Conservation (phyloP, 441 rosid species). For the Euphorbia celastroides region DNA sequence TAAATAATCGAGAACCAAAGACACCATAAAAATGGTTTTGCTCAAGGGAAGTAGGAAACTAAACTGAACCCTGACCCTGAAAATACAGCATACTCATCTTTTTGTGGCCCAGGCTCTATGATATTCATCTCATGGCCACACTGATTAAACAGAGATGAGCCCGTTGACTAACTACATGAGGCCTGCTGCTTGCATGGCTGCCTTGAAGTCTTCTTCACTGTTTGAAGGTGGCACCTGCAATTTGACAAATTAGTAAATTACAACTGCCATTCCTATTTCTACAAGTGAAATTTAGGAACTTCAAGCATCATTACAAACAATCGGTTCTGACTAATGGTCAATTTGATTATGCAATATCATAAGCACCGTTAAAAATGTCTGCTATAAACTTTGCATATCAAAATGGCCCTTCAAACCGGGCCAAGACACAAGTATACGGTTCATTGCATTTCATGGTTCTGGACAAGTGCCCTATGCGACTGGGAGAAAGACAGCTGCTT, state of each 20-base stretch:
- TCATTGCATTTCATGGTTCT: neutral
- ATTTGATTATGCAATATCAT: neutral
- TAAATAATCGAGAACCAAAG: neutral
- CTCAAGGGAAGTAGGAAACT: neutral
- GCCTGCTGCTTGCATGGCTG: slow-evolving; percentile 64
- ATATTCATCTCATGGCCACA: neutral
- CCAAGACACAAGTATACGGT: neutral
- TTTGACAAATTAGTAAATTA: neutral
- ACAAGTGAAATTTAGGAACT: too few relatives aligned
- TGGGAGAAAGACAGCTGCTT: neutral
- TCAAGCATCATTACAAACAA: too few relatives aligned
- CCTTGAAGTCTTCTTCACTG: slow-evolving; percentile 54
- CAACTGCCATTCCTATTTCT: too few relatives aligned
- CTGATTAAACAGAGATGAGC: neutral
- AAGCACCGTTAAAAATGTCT: neutral
- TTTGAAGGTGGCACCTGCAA: slow-evolving; percentile 61
- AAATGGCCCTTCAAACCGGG: neutral
- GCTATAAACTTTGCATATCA: neutral
- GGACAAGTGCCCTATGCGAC: too few relatives aligned
- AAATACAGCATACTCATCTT: neutral
- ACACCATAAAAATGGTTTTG: neutral
- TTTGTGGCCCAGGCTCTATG: too few relatives aligned
- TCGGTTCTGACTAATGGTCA: too few relatives aligned
- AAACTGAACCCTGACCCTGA: neutral
- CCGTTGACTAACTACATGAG: slow-evolving; percentile 25